Evolutionary conservation across 768 basidiomycete genomes (phyloP), one percentile per base, ranked within the genome.

Genomic region (Leccinum longicurvipes): DNA sequence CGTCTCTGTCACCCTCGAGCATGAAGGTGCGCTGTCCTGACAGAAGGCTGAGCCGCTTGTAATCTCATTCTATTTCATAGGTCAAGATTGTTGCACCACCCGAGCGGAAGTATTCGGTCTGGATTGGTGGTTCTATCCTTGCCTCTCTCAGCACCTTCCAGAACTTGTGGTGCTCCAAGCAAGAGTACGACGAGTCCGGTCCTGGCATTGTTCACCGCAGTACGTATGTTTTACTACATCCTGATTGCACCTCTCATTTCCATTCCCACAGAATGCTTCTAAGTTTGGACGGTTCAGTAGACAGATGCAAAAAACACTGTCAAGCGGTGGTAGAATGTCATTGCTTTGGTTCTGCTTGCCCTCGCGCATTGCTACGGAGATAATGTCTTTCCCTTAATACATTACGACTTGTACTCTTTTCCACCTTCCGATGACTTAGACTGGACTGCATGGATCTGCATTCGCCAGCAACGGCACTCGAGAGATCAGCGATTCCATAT

Each of bases 71-170:
- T 17, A 4, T 34, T 36, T 19, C 47, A 25, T 56, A 83, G 82
- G 87, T 93, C 77, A 93, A 92, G 84, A 92, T 94, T 54, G 88
- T 92, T 56, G 90, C 93, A 57, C 93, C 93, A 50, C 92, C 93
- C 53, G 93, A 96, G 79, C 80, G 93, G 65, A 96, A 92, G 73
- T 93, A 93, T 82, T 93, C 91, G 53, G 93, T 95, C 75, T 97
- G 94, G 91, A 93, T 93, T 64, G 89, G 89, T 77, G 89, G 88
- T 57, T 88, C 86, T 42, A 91, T 90, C 65, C 76, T 91, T 63
- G 93, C 93, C 45, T 93, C 91, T 29, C 82, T 97, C 49, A 88
- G 84, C 68, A 95, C 93, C 64, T 96, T 96, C 93, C 93, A 96
- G 79, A 94, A 93, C 72, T 77, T 95, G 76, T 97, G 94, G 93